Conservation (phyloP, 2,329 filamentous ascomycete genomes). For the Calonectria montana region DNA sequence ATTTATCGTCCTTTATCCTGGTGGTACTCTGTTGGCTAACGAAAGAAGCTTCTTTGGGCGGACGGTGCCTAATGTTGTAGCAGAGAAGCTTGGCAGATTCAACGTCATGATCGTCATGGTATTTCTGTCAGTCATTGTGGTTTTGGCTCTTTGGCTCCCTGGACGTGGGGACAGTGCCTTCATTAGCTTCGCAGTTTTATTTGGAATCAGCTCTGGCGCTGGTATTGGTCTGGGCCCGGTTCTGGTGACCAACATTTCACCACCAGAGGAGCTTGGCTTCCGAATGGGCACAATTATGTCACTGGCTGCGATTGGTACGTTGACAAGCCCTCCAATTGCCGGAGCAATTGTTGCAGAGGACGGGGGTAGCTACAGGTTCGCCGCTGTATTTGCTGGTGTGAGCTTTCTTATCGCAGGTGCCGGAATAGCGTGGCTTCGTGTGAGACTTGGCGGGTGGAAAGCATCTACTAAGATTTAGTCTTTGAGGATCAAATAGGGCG, state of each 20-base stretch:
- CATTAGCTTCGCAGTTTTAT: slow-evolving; percentile 28
- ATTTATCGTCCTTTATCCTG: background rate
- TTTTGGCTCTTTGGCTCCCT: slow-evolving; percentile 29
- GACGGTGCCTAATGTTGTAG: slow-evolving; percentile 32
- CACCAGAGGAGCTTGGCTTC: slow-evolving; percentile 29
- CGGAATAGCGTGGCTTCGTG: slow-evolving; percentile 27
- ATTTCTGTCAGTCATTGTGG: slow-evolving; percentile 15
- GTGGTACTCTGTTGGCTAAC: slow-evolving; percentile 14
- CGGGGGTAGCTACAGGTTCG: slow-evolving; percentile 28
- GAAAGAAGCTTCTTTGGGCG: slow-evolving; percentile 31
- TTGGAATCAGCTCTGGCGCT: slow-evolving; percentile 31
- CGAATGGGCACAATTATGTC: slow-evolving; percentile 29
- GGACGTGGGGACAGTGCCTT: slow-evolving; percentile 23
- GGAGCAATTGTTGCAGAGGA: slow-evolving; percentile 26
- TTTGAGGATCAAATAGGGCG: background rate
- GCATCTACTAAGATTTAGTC: slow-evolving; percentile 19
- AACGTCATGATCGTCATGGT: slow-evolving; percentile 32
- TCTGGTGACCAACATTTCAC: slow-evolving; percentile 25
- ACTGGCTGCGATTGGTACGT: slow-evolving; percentile 26
- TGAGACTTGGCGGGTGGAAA: slow-evolving; percentile 29
- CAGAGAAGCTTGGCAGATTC: slow-evolving; percentile 31
- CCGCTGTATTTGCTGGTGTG: slow-evolving; percentile 31
- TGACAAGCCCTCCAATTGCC: slow-evolving; percentile 29
- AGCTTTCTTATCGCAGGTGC: slow-evolving; percentile 28
- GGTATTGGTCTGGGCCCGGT: slow-evolving; percentile 27